A percentile compares a stretch with the other conserved stretches of the same genome.
Evolutionary conservation across 2,329 filamentous ascomycete genomes (phyloP).

Genomic region (Hymenoscyphus occultus): DNA sequence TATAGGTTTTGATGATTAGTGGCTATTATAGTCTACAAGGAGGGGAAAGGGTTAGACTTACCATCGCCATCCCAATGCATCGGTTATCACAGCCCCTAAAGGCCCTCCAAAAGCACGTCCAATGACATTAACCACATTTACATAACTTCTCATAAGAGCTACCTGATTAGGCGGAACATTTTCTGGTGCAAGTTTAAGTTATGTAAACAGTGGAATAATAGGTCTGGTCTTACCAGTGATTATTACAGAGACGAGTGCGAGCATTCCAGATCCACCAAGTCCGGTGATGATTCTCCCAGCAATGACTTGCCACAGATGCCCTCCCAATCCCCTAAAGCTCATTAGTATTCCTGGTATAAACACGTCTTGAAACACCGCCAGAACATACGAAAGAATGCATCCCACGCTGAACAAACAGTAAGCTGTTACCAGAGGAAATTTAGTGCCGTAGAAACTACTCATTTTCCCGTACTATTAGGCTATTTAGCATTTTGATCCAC

Average conservation of each 20-base stretch:
- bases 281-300: background rate
- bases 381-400: background rate
- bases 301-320: background rate
- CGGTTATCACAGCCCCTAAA: background rate
- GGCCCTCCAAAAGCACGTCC: background rate
- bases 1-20: background rate
- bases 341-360: background rate
- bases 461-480: background rate
- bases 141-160: background rate
- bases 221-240: background rate
- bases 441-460: background rate
- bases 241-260: background rate
- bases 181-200: background rate
- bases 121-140: background rate
- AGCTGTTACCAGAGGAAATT: background rate
- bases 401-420: background rate
- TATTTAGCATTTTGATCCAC: background rate
- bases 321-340: background rate
- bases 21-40: background rate
- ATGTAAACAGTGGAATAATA: background rate
- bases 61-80: background rate
- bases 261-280: slow-evolving; percentile 1
- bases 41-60: background rate
- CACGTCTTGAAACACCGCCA: background rate
- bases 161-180: background rate